Percentiles rank a stretch among this genome's conserved stretches.
Conservation (phyloP, 2,329 filamentous ascomycete species). For the Fusarium tjaetaba region DNA sequence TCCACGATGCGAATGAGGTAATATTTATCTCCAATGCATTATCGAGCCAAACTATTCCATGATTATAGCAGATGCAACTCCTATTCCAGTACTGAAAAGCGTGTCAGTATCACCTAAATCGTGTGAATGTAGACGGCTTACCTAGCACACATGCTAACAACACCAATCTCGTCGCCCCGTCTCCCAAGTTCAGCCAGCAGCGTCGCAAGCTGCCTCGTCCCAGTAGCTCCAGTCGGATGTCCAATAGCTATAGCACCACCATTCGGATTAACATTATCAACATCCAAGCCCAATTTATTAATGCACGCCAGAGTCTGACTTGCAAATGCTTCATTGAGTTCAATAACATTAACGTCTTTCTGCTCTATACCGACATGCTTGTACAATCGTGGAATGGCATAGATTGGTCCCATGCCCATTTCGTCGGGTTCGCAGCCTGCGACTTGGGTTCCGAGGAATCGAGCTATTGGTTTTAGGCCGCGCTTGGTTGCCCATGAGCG, state of each 20-base stretch:
- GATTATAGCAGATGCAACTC: not conserved
- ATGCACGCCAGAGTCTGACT: slow-evolving; percentile 75
- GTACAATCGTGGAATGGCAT: slow-evolving; percentile 84
- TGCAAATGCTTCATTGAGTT: slow-evolving; percentile 86
- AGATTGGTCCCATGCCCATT: slow-evolving; percentile 89
- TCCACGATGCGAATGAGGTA: too few relatives aligned
- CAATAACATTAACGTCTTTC: slow-evolving; percentile 82
- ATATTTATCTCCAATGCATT: too few relatives aligned
- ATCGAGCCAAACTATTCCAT: too few relatives aligned
- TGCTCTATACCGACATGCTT: slow-evolving; percentile 70
- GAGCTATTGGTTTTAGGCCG: slow-evolving; percentile 72
- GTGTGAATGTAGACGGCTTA: too few relatives aligned
- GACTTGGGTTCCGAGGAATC: slow-evolving; percentile 84
- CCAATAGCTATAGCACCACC: slow-evolving; percentile 92
- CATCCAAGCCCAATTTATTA: slow-evolving; percentile 72
- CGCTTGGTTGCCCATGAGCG: slow-evolving; percentile 82
- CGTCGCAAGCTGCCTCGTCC: slow-evolving; percentile 46
- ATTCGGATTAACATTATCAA: slow-evolving; percentile 83
- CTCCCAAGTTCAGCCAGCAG: slow-evolving; percentile 3
- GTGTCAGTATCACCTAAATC: too few relatives aligned
- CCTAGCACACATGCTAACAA: slow-evolving; percentile 31
- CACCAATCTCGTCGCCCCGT: not conserved
- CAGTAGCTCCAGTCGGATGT: slow-evolving; percentile 88
- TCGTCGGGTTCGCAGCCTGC: slow-evolving; percentile 86
- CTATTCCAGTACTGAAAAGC: fast-evolving